Conservation (phyloP, 352 stramenopile species). For the Globisporangium barbulae region DNA sequence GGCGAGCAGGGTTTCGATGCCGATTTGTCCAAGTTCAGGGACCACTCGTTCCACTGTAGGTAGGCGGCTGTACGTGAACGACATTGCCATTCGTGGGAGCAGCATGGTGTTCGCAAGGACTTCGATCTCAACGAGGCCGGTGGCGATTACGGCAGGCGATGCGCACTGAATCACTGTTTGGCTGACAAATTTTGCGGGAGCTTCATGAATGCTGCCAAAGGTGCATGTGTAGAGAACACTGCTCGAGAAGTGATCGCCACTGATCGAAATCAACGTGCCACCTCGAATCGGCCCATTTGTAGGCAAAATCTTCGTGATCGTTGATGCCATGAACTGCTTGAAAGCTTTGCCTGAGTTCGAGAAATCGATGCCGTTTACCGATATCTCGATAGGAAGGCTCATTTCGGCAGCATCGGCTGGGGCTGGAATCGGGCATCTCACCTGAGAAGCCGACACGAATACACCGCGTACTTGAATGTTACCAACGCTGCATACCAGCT, state of each 20-base stretch:
- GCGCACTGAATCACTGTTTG: background rate
- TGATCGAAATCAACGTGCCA: constrained; percentile 3
- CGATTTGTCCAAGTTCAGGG: constrained; percentile 3
- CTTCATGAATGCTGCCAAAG: background rate
- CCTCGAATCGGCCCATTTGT: constrained; percentile 24
- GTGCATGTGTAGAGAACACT: constrained; percentile 4
- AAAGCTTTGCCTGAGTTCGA: constrained; percentile 5
- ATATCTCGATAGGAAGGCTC: constrained; percentile 1
- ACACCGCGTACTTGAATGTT: background rate
- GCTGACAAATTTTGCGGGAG: background rate
- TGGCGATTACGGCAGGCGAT: background rate
- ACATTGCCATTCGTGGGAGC: constrained; percentile 3
- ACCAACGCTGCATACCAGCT: constrained; percentile 4
- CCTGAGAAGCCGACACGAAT: constrained; percentile 8
- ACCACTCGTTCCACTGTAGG: constrained; percentile 4
- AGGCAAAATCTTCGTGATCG: constrained; percentile 3
- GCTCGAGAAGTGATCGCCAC: constrained; percentile 9
- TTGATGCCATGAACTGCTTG: background rate
- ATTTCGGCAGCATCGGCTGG: background rate
- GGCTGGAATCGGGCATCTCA: constrained; percentile 3
- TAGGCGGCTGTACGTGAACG: background rate
- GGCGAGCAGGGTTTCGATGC: background rate
- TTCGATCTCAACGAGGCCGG: background rate
- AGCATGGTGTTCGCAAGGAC: constrained; percentile 5
- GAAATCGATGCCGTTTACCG: constrained; percentile 4